Evolutionary conservation across 2,329 filamentous ascomycete genomes (phyloP).

Genomic region (Colletotrichum sp.): DNA sequence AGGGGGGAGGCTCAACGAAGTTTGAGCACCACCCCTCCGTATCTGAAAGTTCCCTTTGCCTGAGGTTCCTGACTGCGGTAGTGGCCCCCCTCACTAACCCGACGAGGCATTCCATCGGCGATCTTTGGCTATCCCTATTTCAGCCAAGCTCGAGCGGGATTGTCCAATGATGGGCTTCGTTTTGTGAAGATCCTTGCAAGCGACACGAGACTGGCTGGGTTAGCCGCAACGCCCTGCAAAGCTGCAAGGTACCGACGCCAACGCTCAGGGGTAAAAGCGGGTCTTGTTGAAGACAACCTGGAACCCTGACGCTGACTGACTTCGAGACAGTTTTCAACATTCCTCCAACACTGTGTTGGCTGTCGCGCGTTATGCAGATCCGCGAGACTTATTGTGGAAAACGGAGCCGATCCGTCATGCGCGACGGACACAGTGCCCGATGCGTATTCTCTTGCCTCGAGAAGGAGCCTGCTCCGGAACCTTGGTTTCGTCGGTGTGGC

Average conservation of each 20-base stretch:
- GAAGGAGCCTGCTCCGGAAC: not conserved
- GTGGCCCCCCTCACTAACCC: slow-evolving; percentile 8
- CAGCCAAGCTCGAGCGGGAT: not conserved
- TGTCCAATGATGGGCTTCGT: slow-evolving; percentile 21
- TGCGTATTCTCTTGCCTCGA: not conserved
- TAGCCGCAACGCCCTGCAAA: slow-evolving; percentile 4
- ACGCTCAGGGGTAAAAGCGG: slow-evolving; percentile 30
- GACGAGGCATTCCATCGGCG: slow-evolving; percentile 21
- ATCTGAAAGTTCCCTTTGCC: not conserved
- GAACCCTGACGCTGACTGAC: slow-evolving; percentile 2
- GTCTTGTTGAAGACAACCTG: slow-evolving; percentile 14
- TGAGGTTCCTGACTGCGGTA: not conserved
- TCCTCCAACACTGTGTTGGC: slow-evolving; percentile 4
- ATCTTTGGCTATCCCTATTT: slow-evolving; percentile 25
- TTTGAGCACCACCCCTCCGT: not conserved
- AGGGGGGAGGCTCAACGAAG: not conserved
- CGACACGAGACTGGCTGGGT: not conserved
- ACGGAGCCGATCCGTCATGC: slow-evolving; percentile 19
- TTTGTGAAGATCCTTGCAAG: not conserved
- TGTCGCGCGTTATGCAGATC: not conserved
- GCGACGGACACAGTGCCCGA: not conserved
- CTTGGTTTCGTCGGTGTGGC: not conserved
- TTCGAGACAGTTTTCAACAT: not conserved
- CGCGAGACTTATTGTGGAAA: slow-evolving; percentile 1
- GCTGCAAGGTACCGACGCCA: slow-evolving; percentile 16